These are phyloP conservation scores for Suillus hirtellus DNA, from an alignment of 768 basidiomycete genomes.

Conservation along the genomic window DNA sequence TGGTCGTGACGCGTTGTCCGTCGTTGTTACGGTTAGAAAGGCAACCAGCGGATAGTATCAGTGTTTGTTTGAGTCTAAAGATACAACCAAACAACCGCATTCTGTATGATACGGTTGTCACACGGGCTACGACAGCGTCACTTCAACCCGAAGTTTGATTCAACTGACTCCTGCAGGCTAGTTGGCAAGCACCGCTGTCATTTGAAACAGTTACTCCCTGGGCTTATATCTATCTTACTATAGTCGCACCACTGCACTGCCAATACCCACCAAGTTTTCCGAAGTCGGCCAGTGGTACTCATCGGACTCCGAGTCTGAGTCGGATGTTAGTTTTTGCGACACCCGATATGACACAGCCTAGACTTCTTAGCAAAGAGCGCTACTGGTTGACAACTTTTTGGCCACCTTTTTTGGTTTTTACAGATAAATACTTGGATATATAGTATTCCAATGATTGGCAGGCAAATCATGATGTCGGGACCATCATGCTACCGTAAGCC, in stretches of 20 bases:
- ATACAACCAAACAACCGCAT: constrained; percentile 28
- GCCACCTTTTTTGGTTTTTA: background rate
- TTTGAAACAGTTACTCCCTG: background rate
- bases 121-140: background rate
- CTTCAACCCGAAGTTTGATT: background rate
- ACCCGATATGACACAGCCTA: background rate
- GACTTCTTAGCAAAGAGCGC: background rate
- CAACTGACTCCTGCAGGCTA: background rate
- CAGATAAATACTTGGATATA: background rate
- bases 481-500: background rate
- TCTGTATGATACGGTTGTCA: background rate
- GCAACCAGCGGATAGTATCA: background rate
- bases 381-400: background rate
- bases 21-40: constrained; percentile 4
- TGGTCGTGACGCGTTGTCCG: constrained; percentile 2
- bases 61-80: constrained; percentile 28
- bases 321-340: background rate
- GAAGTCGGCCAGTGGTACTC: background rate
- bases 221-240: background rate
- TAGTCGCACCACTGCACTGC: background rate
- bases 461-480: background rate
- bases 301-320: too few relatives aligned
- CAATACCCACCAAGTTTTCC: background rate
- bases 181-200: too few relatives aligned
- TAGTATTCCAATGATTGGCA: background rate